These are phyloP conservation scores for Pelargonium nanum DNA, from an alignment of 345 rosid species.

Conservation along the genomic window DNA sequence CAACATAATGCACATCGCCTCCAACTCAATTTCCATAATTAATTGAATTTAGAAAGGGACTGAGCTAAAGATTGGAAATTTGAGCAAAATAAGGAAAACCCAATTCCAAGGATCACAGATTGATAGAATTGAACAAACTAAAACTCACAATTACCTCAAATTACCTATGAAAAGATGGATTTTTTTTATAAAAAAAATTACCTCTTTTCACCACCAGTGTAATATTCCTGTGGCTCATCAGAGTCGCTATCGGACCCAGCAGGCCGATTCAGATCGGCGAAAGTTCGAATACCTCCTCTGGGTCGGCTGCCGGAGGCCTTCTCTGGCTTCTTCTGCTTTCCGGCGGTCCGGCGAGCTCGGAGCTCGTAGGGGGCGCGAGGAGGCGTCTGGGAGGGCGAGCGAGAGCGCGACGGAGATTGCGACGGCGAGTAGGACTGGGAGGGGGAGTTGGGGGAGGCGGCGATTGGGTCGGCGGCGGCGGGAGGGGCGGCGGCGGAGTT, in stretches of 20 bases:
- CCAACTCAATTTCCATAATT: background rate
- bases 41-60: background rate
- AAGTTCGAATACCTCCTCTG: constrained; percentile 65
- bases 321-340: constrained; percentile 24
- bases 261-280: constrained; percentile 70
- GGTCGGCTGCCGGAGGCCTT: constrained; percentile 30
- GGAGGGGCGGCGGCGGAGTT: constrained; percentile 17
- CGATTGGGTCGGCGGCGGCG: constrained; percentile 10
- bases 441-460: constrained; percentile 21
- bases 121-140: background rate
- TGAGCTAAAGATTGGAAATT: background rate
- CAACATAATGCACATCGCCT: background rate
- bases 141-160: background rate
- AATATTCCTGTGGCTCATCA: constrained; percentile 59
- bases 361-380: constrained; percentile 42
- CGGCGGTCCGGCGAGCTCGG: constrained; percentile 38
- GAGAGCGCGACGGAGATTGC: constrained; percentile 50
- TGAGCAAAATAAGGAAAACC: background rate
- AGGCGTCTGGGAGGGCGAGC: constrained; percentile 48
- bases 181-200: constrained; percentile 9
- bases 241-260: constrained; percentile 44
- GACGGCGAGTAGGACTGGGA: constrained; percentile 47
- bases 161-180: background rate
- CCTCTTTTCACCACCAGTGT: constrained; percentile 92
- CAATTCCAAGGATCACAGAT: background rate